These are phyloP conservation scores for Lactifluus subvellereus DNA, from an alignment of 768 basidiomycete species.

Conservation along the genomic window DNA sequence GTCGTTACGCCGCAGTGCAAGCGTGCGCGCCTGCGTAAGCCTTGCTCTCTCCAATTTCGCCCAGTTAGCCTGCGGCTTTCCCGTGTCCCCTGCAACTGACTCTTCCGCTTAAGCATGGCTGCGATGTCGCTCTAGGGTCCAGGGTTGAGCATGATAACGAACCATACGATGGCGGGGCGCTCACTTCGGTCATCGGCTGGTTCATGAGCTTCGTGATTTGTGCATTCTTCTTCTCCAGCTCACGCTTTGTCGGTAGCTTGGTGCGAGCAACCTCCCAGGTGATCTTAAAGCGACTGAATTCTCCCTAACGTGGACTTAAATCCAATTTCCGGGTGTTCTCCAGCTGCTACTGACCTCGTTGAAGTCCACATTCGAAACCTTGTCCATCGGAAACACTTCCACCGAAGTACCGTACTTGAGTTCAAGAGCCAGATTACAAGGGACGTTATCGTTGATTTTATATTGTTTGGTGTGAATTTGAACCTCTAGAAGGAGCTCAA, in stretches of 20 bases:
- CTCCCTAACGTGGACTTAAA: conserved; percentile 43
- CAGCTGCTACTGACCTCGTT: conserved; percentile 43
- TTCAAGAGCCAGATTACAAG: conserved; percentile 57
- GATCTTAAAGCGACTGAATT: conserved; percentile 57
- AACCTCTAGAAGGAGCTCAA: conserved; percentile 39
- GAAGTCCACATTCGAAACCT: conserved; percentile 73
- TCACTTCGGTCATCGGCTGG: conserved; percentile 73
- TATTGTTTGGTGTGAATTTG: conserved; percentile 56
- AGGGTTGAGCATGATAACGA: neutral
- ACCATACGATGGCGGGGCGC: neutral
- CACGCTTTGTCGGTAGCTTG: conserved; percentile 60
- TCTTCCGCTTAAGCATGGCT: conserved; percentile 72
- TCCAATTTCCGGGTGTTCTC: neutral
- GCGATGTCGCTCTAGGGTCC: conserved; percentile 66
- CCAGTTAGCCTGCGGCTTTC: conserved; percentile 32
- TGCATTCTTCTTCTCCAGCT: conserved; percentile 58
- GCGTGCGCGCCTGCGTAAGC: conserved; percentile 62
- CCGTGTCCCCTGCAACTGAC: conserved; percentile 29
- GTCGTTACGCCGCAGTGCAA: conserved; percentile 75
- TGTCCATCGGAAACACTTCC: conserved; percentile 69
- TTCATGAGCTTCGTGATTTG: conserved; percentile 53
- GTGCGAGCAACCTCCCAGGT: conserved; percentile 46
- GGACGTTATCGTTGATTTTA: conserved; percentile 56
- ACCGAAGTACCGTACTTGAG: conserved; percentile 71
- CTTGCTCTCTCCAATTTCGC: conserved; percentile 56